Base-by-base conservation (phyloP, 306 rosid species). In the Crotalaria pallida region DNA sequence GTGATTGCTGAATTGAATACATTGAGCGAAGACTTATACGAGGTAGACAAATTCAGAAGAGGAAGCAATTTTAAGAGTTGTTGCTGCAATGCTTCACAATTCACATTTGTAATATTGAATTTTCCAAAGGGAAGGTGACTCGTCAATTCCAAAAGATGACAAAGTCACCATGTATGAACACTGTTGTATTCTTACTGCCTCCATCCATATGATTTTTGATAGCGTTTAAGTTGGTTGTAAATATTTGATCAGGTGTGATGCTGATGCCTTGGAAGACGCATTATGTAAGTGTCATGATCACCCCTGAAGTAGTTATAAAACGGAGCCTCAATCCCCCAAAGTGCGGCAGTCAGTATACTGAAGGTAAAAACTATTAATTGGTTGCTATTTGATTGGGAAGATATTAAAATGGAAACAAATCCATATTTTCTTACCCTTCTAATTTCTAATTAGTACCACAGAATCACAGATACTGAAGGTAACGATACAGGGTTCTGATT, bases 261-360 rank as follows among this genome's bases (percentile, higher is more conserved):
- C 17, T 58, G 79, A 31, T 49, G 99, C 86, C 74, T 84, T 95
- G 83, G 85, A 95, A 81, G 99, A 91, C 75, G 99, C 99, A 64
- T 74, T 91, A 74, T 95, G 99, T 68, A 95, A 95, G 88, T 84
- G 89, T 91, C 81, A 95, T 95, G 99, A 81, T 95, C 83, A 95
- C 99, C 48, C 99, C 99, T 3, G 99, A 95, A 88, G 99, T 91
- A 89, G 90, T 95, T 72, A 95, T 95, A 69, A 95, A 91, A 76
- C 90, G 97, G 68, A 89, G 96, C 65, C 87, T 91, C 69, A 96
- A 95, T 84, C 99, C 99, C n/a, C 31, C 96, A 88, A 85, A 91
- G 97, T 83, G 99, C 97, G 9, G 24, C 80, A 27, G 63, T 89
- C 67, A 95, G 91, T 52, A 84, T 97, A 58, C 72, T 95, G n/a